Evolutionary conservation across 2,329 filamentous ascomycete species (phyloP), one percentile per base, ranked within the genome.

Genomic region (Fusarium oligoseptatum): DNA sequence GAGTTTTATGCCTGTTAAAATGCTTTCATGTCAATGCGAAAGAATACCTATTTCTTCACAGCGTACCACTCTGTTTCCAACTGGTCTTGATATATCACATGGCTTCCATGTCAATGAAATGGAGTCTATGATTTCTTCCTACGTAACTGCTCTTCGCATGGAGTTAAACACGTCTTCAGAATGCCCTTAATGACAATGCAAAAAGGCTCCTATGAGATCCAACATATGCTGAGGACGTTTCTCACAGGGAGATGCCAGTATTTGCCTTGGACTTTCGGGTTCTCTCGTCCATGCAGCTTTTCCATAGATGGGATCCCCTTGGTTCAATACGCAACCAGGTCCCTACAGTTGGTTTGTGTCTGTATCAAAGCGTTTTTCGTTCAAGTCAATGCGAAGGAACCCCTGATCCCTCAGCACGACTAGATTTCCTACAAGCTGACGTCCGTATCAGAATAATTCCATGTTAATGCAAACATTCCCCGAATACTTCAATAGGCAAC

Each of bases 1-100:
- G 43, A 57, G 68, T 50, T 50, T 62, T 55, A 43, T 24, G 37
- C 55, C 64, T 70, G 72, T 60, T 43, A 58, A 61, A 72, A 72
- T 29, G 27, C 36, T 32, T 68, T 62, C n/a, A 58, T 65, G 58
- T 45, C 29, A 43, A 62, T 34, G 32, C 45, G n/a, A 63, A 67
- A 15, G 10, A 48, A 39, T n/a, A 34, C 20, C 17, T 20, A 32
- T n/a, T 52, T 52, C 48, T 52, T n/a, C 14, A 52, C 48, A 27
- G 24, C 22, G 22, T 20, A 20, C 48, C 17, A 17, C 24, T 52
- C 17, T 6, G 27, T 12, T 32, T 52, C n/a, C 22, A 48, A 24
- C 7, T 15, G 12, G 20, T 45, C 20, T 24, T 9, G 43, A 24
- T 48, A 10, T 27, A 17, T 48, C 22, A 48, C 22, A 17, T n/a